Evolutionary conservation across 345 rosid genomes (phyloP), one percentile per base, ranked within the genome.

Genomic region (Reutealis trisperma): DNA sequence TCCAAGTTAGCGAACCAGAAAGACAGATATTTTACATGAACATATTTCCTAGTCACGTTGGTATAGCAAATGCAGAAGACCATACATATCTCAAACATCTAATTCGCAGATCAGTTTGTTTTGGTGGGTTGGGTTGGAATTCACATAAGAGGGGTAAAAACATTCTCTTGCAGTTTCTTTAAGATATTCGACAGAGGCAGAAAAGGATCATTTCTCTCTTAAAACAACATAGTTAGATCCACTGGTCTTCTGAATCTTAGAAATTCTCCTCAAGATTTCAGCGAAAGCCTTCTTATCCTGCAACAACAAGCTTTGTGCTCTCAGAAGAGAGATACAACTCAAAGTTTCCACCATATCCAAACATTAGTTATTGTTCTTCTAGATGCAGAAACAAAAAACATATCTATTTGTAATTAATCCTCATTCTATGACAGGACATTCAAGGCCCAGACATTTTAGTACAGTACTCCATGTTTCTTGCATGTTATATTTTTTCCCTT

Each of bases 201-300:
- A 54, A 54, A 54, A 15, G 59, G n/a, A 37, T 86, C 82, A 87
- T 77, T 83, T 90, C 11, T 85, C 93, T 80, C 94, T 90, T 88
- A 92, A 82, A 57, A 92, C 90, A 34, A 94, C 97, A 8, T 81
- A 90, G 86, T 24, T 89, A 59, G 94, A 77, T 65, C 89, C 92
- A 24, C 85, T 85, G 52, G 88, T 94, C 90, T 94, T 94, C 82
- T 90, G 97, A 55, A 94, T 94, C 88, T 87, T 92, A 6, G 97
- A 92, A 76, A 94, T 94, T 80, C 86, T 88, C 89, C 89, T 91
- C 77, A 94, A 83, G 71, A 89, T 91, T 15, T 83, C 93, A 0
- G 97, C 97, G 60, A 92, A 94, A 11, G 91, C 98, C 57, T 77
- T 85, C 90, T 93, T 91, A 81, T 92, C 97, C 98, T 94, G 90